Evolutionary conservation across 2,329 filamentous ascomycete genomes (phyloP).

Genomic region (Calonectria pseudoreteaudii): DNA sequence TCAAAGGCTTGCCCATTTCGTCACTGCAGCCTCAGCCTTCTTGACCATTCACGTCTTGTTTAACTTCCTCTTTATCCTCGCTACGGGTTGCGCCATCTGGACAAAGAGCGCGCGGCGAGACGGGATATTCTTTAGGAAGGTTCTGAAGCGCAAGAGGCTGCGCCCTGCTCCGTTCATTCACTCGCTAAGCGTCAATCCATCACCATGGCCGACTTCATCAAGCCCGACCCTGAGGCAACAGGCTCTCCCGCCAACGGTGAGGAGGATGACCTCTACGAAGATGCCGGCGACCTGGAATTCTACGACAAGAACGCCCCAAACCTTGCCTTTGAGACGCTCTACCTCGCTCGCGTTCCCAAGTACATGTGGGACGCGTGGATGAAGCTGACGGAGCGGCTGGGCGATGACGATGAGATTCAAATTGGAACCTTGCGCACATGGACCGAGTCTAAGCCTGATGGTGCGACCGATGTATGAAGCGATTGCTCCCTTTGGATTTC

Average conservation of each 20-base stretch:
- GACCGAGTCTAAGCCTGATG: constrained; percentile 65
- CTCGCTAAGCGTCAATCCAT: constrained; percentile 17
- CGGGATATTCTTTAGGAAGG: not conserved
- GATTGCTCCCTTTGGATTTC: not conserved
- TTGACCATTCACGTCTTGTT: not conserved
- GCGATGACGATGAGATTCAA: constrained; percentile 84
- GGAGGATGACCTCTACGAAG: constrained; percentile 77
- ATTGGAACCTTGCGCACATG: constrained; percentile 79
- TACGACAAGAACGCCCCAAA: constrained; percentile 57
- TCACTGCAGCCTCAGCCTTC: constrained; percentile 29
- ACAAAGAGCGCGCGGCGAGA: not conserved
- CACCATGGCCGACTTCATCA: constrained; percentile 55
- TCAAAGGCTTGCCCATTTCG: constrained; percentile 31
- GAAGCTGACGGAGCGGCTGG: constrained; percentile 65
- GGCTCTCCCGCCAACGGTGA: constrained; percentile 58
- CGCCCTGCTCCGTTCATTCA: constrained; percentile 6
- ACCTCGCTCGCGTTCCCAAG: constrained; percentile 82
- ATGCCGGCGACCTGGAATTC: constrained; percentile 69
- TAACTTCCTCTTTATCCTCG: not conserved
- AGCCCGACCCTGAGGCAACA: constrained; percentile 61
- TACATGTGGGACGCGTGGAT: constrained; percentile 86
- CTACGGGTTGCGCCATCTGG: not conserved
- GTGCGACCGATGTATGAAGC: constrained; percentile 55
- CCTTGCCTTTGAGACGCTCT: constrained; percentile 62
- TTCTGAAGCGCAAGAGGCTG: not conserved